Conservation (phyloP, 23 red algal genomes). For the Gracilaria caudata region DNA sequence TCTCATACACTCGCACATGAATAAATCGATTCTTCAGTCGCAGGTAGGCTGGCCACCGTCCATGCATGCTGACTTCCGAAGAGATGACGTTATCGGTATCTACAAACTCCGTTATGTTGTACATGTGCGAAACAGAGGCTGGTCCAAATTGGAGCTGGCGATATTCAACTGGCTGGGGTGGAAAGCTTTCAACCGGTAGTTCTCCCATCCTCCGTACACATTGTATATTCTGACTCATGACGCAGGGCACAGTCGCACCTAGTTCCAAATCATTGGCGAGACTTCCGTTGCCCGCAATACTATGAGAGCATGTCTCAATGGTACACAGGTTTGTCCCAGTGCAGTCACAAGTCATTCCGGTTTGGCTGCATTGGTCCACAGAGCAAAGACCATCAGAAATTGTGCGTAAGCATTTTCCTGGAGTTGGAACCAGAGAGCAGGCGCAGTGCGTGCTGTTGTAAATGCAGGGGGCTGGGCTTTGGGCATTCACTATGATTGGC, state of each 20-base stretch:
- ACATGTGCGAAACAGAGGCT: neutral
- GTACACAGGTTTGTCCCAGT: slow-evolving; percentile 38
- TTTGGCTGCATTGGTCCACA: slow-evolving; percentile 2
- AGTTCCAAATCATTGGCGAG: slow-evolving; percentile 3
- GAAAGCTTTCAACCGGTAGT: slow-evolving; percentile 3
- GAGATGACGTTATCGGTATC: slow-evolving; percentile 1
- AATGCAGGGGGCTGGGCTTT: slow-evolving; percentile 21
- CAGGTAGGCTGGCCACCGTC: slow-evolving; percentile 7
- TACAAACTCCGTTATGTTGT: slow-evolving; percentile 20
- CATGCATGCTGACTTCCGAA: slow-evolving; percentile 8
- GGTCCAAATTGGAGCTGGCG: slow-evolving; percentile 36
- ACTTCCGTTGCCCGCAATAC: slow-evolving; percentile 8
- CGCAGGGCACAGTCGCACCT: neutral
- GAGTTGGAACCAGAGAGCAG: slow-evolving; percentile 14
- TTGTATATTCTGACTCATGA: slow-evolving; percentile 27
- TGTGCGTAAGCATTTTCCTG: slow-evolving; percentile 33
- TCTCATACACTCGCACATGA: slow-evolving; percentile 37
- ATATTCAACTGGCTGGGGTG: slow-evolving; percentile 15
- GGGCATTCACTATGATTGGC: neutral
- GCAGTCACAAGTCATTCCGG: slow-evolving; percentile 45
- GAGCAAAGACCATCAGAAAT: slow-evolving; percentile 19
- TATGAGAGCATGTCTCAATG: slow-evolving; percentile 14
- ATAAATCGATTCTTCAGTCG: slow-evolving; percentile 13
- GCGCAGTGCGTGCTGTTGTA: slow-evolving; percentile 48
- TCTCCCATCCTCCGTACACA: slow-evolving; percentile 42